Conservation (phyloP, 1,139 yeast genomes). For the Scheffersomyces segobiensis region DNA sequence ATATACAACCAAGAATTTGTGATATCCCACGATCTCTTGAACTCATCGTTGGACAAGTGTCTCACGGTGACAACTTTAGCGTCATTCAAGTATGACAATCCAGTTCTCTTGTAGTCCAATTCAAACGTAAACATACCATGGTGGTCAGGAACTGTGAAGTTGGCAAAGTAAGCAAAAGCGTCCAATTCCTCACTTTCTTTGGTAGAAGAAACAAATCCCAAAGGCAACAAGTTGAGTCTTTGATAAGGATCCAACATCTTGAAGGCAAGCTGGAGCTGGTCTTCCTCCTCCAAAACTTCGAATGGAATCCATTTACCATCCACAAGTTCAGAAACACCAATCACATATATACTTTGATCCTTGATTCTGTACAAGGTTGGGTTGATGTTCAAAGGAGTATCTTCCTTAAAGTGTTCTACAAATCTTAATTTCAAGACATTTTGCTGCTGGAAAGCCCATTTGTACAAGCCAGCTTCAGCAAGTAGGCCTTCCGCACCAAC, state of each 20-base stretch:
- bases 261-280: conserved; percentile 77
- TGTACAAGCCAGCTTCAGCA: conserved; percentile 48
- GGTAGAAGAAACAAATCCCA: conserved; percentile 41
- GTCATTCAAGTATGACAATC: conserved; percentile 67
- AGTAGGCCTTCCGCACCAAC: conserved; percentile 66
- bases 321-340: conserved; percentile 67
- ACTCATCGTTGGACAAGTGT: conserved; percentile 95
- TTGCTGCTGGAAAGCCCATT: conserved; percentile 77
- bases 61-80: conserved; percentile 78
- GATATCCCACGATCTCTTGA: conserved; percentile 90
- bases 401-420: conserved; percentile 53
- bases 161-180: conserved; percentile 32
- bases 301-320: conserved; percentile 72
- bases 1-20: conserved; percentile 92
- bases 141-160: conserved; percentile 85
- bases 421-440: conserved; percentile 60
- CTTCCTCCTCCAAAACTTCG: conserved; percentile 39
- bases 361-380: conserved; percentile 65
- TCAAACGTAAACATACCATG: conserved; percentile 94
- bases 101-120: conserved; percentile 79
- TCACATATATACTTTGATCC: conserved; percentile 64
- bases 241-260: conserved; percentile 95
- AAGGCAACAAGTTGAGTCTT: conserved; percentile 59
- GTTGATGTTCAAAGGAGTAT: conserved; percentile 38
- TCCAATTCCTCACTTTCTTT: conserved; percentile 50